phyloP scores from a whole-genome alignment of 139 green algal genomes.

The Desmodesmus armatus region DNA sequence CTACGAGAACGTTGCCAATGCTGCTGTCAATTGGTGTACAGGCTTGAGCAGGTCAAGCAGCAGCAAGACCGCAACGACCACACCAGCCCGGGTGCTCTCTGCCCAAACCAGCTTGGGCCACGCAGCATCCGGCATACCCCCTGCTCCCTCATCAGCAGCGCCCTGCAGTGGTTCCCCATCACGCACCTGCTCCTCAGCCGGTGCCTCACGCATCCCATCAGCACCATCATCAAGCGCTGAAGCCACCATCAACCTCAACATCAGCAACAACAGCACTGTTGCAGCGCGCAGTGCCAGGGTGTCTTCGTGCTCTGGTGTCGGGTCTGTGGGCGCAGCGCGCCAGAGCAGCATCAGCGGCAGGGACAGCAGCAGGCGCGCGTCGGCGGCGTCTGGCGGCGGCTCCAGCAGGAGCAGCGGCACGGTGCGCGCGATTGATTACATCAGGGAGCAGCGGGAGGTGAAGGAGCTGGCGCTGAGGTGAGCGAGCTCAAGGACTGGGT shows the following conservation, averaged over 20 bases:
- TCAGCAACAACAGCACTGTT: neutral
- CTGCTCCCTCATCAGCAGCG: no score
- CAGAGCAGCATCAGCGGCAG: neutral
- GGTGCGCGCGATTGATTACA: no score
- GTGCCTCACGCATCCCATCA: neutral
- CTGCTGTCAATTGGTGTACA: no score
- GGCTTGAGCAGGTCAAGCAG: no score
- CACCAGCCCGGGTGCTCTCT: no score
- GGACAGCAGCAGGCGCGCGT: neutral
- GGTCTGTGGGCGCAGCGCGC: neutral
- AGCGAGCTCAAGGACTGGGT: neutral
- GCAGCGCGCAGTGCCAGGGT: neutral
- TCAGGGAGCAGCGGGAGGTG: constrained; percentile 17
- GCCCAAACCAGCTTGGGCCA: no score
- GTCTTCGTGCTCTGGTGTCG: neutral
- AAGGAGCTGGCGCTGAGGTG: constrained; percentile 25
- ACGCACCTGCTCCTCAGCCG: neutral
- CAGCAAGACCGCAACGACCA: no score
- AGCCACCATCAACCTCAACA: neutral
- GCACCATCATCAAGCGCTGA: neutral
- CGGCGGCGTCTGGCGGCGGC: neutral
- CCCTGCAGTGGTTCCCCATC: no score
- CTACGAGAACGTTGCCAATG: no score
- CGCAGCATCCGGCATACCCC: no score
- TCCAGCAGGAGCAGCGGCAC: constrained; percentile 14